Base-by-base conservation (phyloP, 768 basidiomycete genomes). In the Lentinula boryana region DNA sequence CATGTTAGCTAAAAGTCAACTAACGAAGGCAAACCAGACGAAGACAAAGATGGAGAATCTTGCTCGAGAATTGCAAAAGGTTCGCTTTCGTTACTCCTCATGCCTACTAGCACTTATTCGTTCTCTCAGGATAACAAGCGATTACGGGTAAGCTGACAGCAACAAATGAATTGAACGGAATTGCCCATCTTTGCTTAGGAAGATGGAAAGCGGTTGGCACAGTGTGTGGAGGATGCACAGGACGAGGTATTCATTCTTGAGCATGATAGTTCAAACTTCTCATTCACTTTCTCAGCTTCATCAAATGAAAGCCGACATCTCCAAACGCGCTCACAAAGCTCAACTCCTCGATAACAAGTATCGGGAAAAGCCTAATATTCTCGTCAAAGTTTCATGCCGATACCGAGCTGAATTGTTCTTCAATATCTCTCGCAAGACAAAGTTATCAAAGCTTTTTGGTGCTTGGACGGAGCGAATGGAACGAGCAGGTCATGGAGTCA, bases 381-480 rank as follows among this genome's bases (percentile, higher is more conserved):
- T 93, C 56, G 85, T 94, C 74, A 93, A 92, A 71, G 91, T 95
- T 64, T 78, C 89, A 54, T 94, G 92, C 72, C 87, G 88, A 66
- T 93, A 93, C 70, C 89, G 93, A 49, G 91, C 92, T 4, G 92
- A 95, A 68, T 80, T 95, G 44, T 93, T 91, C 77, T 95, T 95
- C 84, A 94, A 93, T 73, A 91, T 95, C 65, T 91, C 90, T 8
- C 88, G 93, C 70, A 93, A 93, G 74, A 92, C 90, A 31, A 93
- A 92, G 70, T 78, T 95, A 36, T 85, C 87, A 59, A 82, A 88
- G 59, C 78, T 94, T 60, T 92, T 94, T 72, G 88, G 85, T 66
- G 89, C 91, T 33, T 94, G 92, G 91, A 91, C 90, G 31, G 89
- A 90, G 55, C 81, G 92, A 63, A 95, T 95, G 93, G 91, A 92